Evolutionary conservation across 768 basidiomycete genomes (phyloP), one percentile per base, ranked within the genome.

Genomic region (Pilatotrama ljubarskyi): DNA sequence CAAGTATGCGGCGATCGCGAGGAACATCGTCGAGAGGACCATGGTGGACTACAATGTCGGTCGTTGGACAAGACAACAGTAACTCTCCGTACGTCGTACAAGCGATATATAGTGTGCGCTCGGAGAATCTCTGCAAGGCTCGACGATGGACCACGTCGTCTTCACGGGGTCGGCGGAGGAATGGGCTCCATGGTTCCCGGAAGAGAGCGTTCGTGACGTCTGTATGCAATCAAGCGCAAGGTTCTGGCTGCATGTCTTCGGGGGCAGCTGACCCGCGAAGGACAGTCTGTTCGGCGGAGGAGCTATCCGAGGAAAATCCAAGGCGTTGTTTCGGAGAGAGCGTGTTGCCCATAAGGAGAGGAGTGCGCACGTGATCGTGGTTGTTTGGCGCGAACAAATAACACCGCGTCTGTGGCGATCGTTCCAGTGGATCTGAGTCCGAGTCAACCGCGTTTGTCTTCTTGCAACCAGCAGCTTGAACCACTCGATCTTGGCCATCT

Each of bases 261-360:
- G 47, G 29, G 24, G 17, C 61, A 62, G 55, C 51, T 62, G 61
- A 62, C 61, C n/a, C 6, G 52, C 40, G 40, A 24, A 41, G 22
- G 14, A 24, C 26, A 25, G 44, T 24, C 22, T 36, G 53, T 38
- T 41, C 38, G 41, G 42, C 41, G 51, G 24, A 18, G 48, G 29
- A 32, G 29, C 5, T 5, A 32, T 32, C 29, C 29, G 29, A 66
- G 69, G 66, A 67, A 44, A 66, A 67, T 68, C 58, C 51, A 25
- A 62, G 68, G 68, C 51, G 61, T 65, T 64, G 69, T 52, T 57
- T 70, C 69, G 69, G 68, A 69, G 44, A 44, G 36, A 24, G n/a
- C 46, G 15, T 10, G n/a, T 10, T 44, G 13, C 11, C 22, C 20
- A 5, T 48, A 25, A 25, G 38, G 36, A 25, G 26, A 32, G 25